A percentile compares a stretch with the other conserved stretches of the same genome.
phyloP scores from a whole-genome alignment of 2,329 filamentous ascomycete genomes.

The Pyrenochaeta sp. region DNA sequence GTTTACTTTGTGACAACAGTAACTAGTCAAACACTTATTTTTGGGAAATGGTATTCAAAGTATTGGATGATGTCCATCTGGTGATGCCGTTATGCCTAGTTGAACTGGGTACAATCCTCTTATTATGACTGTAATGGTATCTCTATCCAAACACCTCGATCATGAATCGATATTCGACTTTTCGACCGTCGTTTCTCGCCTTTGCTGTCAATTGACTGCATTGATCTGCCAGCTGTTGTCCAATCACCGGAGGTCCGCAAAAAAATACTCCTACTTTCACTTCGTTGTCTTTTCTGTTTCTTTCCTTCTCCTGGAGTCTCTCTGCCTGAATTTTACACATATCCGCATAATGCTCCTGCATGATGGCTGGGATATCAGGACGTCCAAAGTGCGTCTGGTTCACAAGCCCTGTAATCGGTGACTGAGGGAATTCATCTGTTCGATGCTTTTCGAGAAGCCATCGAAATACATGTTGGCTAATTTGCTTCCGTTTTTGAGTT shows the following conservation, averaged over 20 bases:
- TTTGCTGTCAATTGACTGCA: slow-evolving; percentile 60
- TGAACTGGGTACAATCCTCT: not conserved
- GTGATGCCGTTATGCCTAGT: not conserved
- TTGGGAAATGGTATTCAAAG: too few relatives aligned
- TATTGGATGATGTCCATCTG: too few relatives aligned
- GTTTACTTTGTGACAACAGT: too few relatives aligned
- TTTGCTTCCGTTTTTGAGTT: slow-evolving; percentile 61
- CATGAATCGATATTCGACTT: slow-evolving; percentile 65
- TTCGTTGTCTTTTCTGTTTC: slow-evolving; percentile 29
- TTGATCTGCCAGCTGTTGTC: slow-evolving; percentile 62
- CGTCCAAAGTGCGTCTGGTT: slow-evolving; percentile 63
- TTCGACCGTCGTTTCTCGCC: slow-evolving; percentile 60
- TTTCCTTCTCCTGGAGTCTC: slow-evolving; percentile 29
- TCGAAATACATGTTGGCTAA: slow-evolving; percentile 63
- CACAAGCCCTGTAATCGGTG: slow-evolving; percentile 62
- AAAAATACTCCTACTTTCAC: slow-evolving; percentile 64
- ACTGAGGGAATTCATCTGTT: slow-evolving; percentile 59
- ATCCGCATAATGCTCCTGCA: slow-evolving; percentile 63
- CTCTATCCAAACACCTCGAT: slow-evolving; percentile 63
- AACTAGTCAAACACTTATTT: too few relatives aligned
- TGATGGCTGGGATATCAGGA: slow-evolving; percentile 61
- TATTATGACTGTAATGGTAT: slow-evolving; percentile 2
- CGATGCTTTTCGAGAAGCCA: slow-evolving; percentile 65
- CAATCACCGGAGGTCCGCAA: slow-evolving; percentile 64
- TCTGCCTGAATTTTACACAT: slow-evolving; percentile 50